A percentile compares a stretch with the other conserved stretches of the same genome.
phyloP scores from a whole-genome alignment of 2,329 filamentous ascomycete species.

The Cadophora sp. region DNA sequence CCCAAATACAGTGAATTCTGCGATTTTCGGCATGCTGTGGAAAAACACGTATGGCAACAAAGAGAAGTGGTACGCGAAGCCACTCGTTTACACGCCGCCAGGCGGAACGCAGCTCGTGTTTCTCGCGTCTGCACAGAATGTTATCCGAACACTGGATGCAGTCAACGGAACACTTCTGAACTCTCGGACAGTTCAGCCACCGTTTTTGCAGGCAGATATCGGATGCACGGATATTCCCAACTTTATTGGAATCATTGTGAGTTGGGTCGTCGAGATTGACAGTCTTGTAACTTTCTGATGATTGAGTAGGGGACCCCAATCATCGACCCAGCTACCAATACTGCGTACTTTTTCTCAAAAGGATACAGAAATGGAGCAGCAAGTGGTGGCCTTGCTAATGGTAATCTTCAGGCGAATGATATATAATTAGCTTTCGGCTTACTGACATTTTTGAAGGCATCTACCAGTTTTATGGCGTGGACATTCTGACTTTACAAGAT shows the following conservation, averaged over 20 bases:
- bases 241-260: constrained; percentile 46
- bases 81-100: constrained; percentile 51
- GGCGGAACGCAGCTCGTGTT: constrained; percentile 47
- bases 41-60: constrained; percentile 42
- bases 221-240: constrained; percentile 50
- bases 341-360: constrained; percentile 48
- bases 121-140: constrained; percentile 49
- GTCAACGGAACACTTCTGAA: constrained; percentile 49
- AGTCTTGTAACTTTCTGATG: neutral
- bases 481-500: constrained; percentile 48
- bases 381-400: constrained; percentile 38
- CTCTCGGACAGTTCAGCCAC: constrained; percentile 47
- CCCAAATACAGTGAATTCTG: constrained; percentile 45
- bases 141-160: constrained; percentile 49
- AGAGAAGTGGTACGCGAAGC: constrained; percentile 51
- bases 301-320: constrained; percentile 44
- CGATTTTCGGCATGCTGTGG: constrained; percentile 48
- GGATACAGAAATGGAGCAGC: constrained; percentile 43
- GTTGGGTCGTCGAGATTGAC: neutral
- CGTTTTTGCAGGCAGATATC: constrained; percentile 44
- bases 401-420: constrained; percentile 12
- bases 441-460: constrained; percentile 32
- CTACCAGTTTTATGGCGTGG: constrained; percentile 42
- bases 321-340: constrained; percentile 46
- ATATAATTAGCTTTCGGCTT: neutral